Evolutionary conservation across 805 yeast genomes (phyloP), one percentile per base, ranked within the genome.

Genomic region (Kodamaea sagamina): DNA sequence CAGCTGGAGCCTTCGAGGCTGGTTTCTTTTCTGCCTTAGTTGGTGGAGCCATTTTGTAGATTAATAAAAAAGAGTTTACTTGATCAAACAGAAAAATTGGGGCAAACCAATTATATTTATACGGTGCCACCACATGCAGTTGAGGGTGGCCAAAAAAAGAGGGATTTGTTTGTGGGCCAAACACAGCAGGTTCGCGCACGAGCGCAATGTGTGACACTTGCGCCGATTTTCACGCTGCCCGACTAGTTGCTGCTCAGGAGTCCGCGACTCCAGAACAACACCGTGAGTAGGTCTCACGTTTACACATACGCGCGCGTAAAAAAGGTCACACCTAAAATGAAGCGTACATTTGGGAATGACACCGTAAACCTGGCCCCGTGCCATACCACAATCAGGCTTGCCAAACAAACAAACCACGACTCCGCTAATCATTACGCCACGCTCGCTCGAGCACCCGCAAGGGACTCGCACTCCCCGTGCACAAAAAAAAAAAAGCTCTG

Each of bases 1-100:
- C 95, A 72, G 95, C 95, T 66, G 97, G 96, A 57, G 96, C 96
- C 77, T 90, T 90, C 63, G 97, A 90, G 71, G 97, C 98, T 61
- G 83, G 83, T 66, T 79, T 78, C 80, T 79, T 78, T 67, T 77
- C 81, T 63, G 81, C 84, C 63, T 74, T 71, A 22, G 45, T 36
- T 42, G 51, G 51, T 44, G 62, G 58, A 47, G 58, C 57, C 57
- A 51, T 51, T 36, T 37, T 51, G 42, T 32, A 31, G 32, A 15
- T 39, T 29, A 41, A 25, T 16, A 35, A 29, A 26, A 43, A 41
- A 27, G 24, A 38, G 29, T 25, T 36, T 36, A 34, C 36, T 35
- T 24, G 19, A 31, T 15, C 21, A 13, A 17, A 24, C 29, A 19
- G 37, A 39, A 32, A 39, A 32, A 16, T 22, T 35, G 34, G 43